Conservation (phyloP, 192 early-diverging fungal species). For the Rhizophagus sp. region DNA sequence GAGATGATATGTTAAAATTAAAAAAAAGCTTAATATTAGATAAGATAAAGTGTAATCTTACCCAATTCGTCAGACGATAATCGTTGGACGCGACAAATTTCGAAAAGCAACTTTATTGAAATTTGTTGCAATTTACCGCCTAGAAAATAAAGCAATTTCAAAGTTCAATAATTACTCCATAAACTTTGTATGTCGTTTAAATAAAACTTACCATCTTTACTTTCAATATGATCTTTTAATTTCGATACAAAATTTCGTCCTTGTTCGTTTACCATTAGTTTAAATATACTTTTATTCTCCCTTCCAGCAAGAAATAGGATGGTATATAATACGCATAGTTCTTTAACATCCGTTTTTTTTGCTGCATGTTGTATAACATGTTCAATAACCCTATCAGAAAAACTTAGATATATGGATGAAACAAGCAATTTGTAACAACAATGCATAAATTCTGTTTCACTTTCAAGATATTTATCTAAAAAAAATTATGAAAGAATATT, state of each 20-base stretch:
- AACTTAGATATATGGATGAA: conserved; percentile 46
- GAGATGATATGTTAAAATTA: conserved; percentile 2
- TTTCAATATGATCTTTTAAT: conserved; percentile 48
- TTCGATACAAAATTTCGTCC: conserved; percentile 42
- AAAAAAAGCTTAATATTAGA: background rate
- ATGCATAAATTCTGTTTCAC: conserved; percentile 39
- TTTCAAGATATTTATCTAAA: conserved; percentile 52
- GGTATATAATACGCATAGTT: conserved; percentile 48
- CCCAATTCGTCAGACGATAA: conserved; percentile 53
- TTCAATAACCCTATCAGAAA: conserved; percentile 35
- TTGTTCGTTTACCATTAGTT: conserved; percentile 42
- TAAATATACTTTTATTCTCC: conserved; percentile 45
- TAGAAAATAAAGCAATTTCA: conserved; percentile 12
- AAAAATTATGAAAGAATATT: background rate
- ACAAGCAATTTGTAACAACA: conserved; percentile 56
- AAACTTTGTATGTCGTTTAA: background rate
- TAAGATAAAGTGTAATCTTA: conserved; percentile 27
- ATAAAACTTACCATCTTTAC: conserved; percentile 24
- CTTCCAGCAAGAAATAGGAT: conserved; percentile 50
- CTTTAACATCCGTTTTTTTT: conserved; percentile 29
- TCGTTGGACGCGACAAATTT: conserved; percentile 60
- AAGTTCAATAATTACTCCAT: background rate
- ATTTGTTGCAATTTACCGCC: conserved; percentile 41
- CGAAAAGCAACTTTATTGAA: conserved; percentile 57
- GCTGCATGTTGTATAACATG: conserved; percentile 36